Evolutionary conservation across 208 protist species (phyloP).

Genomic region (Leptomonas pyrrhocoris): DNA sequence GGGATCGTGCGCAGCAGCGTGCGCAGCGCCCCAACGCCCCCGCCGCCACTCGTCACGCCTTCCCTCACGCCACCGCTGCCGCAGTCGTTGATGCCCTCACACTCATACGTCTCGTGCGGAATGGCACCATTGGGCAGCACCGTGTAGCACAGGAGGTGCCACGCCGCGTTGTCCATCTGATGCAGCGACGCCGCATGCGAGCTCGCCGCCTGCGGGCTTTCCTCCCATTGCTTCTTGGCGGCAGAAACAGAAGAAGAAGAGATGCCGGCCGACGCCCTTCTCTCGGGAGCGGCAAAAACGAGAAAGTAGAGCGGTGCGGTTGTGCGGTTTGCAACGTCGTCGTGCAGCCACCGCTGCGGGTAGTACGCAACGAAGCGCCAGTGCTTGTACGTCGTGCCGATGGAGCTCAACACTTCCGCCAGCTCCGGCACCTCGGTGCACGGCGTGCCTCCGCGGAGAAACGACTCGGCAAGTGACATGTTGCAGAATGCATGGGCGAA

Average conservation of each 20-base stretch:
- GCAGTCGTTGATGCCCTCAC: neutral
- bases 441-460: constrained; percentile 52
- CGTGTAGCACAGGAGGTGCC: constrained; percentile 41
- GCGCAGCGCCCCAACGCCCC: constrained; percentile 24
- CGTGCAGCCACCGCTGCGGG: constrained; percentile 60
- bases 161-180: neutral
- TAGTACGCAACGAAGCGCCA: constrained; percentile 52
- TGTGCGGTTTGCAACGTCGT: constrained; percentile 40
- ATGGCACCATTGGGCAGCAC: constrained; percentile 26
- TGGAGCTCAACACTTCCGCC: constrained; percentile 20
- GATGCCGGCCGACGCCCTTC: neutral
- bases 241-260: too few relatives aligned
- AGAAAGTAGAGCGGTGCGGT: constrained; percentile 55
- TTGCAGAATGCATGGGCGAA: constrained; percentile 1
- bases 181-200: neutral
- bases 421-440: constrained; percentile 35
- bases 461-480: constrained; percentile 60
- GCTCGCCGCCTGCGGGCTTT: neutral
- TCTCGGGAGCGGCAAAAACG: constrained; percentile 35
- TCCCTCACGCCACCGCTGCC: neutral
- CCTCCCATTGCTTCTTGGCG: neutral
- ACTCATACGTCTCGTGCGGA: constrained; percentile 8
- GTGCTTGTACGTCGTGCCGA: constrained; percentile 31
- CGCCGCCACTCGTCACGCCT: constrained; percentile 17
- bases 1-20: constrained; percentile 16